Evolutionary conservation across 2,329 filamentous ascomycete species (phyloP).

Genomic region (Juglanconis sp.): DNA sequence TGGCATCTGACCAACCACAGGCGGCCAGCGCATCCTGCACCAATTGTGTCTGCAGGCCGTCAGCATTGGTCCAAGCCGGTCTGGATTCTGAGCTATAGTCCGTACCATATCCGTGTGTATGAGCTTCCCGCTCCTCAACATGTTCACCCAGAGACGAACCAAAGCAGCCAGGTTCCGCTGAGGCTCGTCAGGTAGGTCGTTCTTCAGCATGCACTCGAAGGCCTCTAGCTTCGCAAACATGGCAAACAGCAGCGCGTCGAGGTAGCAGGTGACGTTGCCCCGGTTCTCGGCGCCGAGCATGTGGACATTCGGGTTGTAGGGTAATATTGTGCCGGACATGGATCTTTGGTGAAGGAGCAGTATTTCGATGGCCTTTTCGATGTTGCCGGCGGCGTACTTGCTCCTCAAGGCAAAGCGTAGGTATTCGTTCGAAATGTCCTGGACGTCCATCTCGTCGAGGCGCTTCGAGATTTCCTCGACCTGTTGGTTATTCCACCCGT

Average conservation of each 20-base stretch:
- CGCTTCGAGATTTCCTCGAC: constrained; percentile 38
- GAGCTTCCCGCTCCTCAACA: constrained; percentile 79
- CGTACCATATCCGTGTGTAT: constrained; percentile 80
- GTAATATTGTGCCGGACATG: constrained; percentile 71
- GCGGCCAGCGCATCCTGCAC: constrained; percentile 78
- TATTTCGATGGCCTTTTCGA: constrained; percentile 72
- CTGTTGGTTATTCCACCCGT: constrained; percentile 26
- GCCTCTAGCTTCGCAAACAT: constrained; percentile 91
- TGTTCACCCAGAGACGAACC: constrained; percentile 87
- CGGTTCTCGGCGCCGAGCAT: constrained; percentile 87
- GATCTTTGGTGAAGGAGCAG: constrained; percentile 78
- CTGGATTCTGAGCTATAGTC: not conserved
- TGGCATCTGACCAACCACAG: constrained; percentile 86
- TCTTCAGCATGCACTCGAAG: constrained; percentile 89
- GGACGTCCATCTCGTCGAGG: constrained; percentile 40
- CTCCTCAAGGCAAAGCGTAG: constrained; percentile 55
- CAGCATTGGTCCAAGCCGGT: constrained; percentile 20
- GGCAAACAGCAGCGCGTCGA: constrained; percentile 87
- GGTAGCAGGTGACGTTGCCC: constrained; percentile 84
- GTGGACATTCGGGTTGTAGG: constrained; percentile 67
- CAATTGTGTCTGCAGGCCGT: constrained; percentile 62
- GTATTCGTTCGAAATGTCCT: constrained; percentile 53
- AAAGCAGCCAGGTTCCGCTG: constrained; percentile 73
- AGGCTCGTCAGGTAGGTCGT: constrained; percentile 68
- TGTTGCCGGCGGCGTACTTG: constrained; percentile 64